Conservation (phyloP, 2,329 filamentous ascomycete genomes). For the Xylariaceae sp. region DNA sequence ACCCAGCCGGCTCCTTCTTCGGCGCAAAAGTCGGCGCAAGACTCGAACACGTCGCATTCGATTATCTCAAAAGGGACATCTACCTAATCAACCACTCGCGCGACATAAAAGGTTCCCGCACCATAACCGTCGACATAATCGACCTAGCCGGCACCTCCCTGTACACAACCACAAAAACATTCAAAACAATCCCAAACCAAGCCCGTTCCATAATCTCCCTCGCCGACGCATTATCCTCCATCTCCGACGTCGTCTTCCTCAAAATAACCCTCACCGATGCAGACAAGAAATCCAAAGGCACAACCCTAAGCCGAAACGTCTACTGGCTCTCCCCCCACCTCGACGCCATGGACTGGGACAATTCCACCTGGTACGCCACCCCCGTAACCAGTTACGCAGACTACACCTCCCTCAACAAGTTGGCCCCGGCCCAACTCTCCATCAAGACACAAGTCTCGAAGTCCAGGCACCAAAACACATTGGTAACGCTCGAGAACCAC, state of each 20-base stretch:
- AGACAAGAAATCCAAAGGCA: slow-evolving; percentile 6
- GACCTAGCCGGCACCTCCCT: slow-evolving; percentile 42
- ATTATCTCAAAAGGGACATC: slow-evolving; percentile 43
- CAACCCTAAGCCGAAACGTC: slow-evolving; percentile 49
- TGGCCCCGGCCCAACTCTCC: slow-evolving; percentile 37
- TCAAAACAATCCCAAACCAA: slow-evolving; percentile 41
- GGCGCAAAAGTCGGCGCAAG: slow-evolving; percentile 50
- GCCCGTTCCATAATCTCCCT: slow-evolving; percentile 36
- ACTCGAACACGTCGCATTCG: slow-evolving; percentile 50
- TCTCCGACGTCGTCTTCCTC: slow-evolving; percentile 46
- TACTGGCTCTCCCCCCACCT: slow-evolving; percentile 50
- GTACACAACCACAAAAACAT: slow-evolving; percentile 28
- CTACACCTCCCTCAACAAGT: slow-evolving; percentile 40
- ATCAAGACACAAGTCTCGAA: slow-evolving; percentile 21
- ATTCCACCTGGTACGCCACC: slow-evolving; percentile 55
- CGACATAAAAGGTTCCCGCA: slow-evolving; percentile 36
- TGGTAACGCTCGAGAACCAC: slow-evolving; percentile 46
- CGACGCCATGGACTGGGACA: slow-evolving; percentile 51
- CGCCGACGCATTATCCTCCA: too few relatives aligned
- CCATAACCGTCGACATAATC: slow-evolving; percentile 46
- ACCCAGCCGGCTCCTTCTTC: slow-evolving; percentile 53
- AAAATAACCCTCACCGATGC: slow-evolving; percentile 42
- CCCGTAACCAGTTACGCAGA: slow-evolving; percentile 49
- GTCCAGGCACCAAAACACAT: slow-evolving; percentile 9
- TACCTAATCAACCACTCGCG: slow-evolving; percentile 53